Percentiles rank a stretch among this genome's conserved stretches.
phyloP scores from a whole-genome alignment of 1,284 basidiomycete genomes.

The Ceratobasidium papillatum region DNA sequence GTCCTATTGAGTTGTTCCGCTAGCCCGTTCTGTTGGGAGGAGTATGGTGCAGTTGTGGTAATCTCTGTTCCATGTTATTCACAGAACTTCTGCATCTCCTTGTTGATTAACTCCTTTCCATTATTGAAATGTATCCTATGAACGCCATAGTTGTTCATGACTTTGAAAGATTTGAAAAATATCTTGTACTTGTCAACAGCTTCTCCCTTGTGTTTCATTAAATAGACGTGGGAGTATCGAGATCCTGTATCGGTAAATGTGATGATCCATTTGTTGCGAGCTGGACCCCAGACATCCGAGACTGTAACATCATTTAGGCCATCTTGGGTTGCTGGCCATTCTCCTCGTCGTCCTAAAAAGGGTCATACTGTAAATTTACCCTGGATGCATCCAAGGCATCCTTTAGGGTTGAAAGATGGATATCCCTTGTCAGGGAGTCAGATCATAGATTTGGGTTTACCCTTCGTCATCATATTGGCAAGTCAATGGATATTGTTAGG shows the following conservation, averaged over 20 bases:
- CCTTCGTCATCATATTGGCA: not conserved
- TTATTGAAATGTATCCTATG: not conserved
- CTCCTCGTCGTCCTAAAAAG: too few relatives aligned
- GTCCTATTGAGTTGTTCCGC: constrained; percentile 49
- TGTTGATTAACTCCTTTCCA: not conserved
- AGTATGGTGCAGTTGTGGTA: constrained; percentile 45
- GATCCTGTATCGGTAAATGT: not conserved
- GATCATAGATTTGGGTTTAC: too few relatives aligned
- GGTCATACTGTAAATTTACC: not conserved
- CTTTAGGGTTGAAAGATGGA: not conserved
- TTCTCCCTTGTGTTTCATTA: not conserved
- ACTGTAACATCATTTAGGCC: not conserved
- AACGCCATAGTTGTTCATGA: too few relatives aligned
- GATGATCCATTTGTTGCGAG: not conserved
- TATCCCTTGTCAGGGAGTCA: too few relatives aligned
- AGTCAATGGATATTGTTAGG: not conserved
- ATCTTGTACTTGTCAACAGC: not conserved
- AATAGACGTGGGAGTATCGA: not conserved
- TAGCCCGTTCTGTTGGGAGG: constrained; percentile 47
- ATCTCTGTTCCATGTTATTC: not conserved
- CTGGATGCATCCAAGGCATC: not conserved
- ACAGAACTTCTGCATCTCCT: not conserved
- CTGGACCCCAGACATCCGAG: constrained; percentile 4
- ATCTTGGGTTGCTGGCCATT: not conserved
- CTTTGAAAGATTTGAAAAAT: not conserved